Evolutionary conservation across 805 yeast genomes (phyloP), one percentile per base, ranked within the genome.

Genomic region (Pachysolen tannophilus): DNA sequence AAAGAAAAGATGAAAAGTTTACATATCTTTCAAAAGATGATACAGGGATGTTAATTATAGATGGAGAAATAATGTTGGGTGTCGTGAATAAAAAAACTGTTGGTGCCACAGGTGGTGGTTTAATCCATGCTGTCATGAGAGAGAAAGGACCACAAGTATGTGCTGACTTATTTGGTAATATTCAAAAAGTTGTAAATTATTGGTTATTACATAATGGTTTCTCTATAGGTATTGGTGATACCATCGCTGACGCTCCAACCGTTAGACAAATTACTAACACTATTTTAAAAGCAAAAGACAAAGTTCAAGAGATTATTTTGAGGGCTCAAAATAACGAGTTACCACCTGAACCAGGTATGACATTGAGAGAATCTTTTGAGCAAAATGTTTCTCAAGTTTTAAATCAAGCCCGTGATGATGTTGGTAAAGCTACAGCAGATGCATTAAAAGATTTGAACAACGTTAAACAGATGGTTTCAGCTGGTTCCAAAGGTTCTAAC

Each of bases 321-420:
- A 95, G 86, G 53, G 98, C 97, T 2, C 97, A 92, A 57, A 79
- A 74, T 30, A 90, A 92, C 53, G 68, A 70, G 41, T 67, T 92
- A 47, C 85, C 86, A 28, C 95, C 97, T 20, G 97, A 92, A 56
- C 97, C 97, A 20, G 99, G 99, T 82, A 92, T 92, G 99, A 92
- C 99, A 2, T 70, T 92, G 47, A 82, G 99, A 65, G 98, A 92
- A 61, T 87, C 97, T 14, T 92, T 92, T 52, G 99, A 92, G 66
- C 96, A 88, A 61, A 88, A 87, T 50, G 98, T 92, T 32, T 85
- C 94, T 30, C 82, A 95, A 61, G 86, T 83, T 47, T 73, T 92
- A 50, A 92, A 92, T 61, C 95, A 88, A 58, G 98, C 98, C 20
- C 88, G 99, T 78, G 99, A 92, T 62, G 84, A 94, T 44, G 96